Percentiles rank a stretch among this genome's conserved stretches.
Evolutionary conservation across 495 filamentous ascomycete genomes (phyloP).

Genomic region (Platismatia glauca): DNA sequence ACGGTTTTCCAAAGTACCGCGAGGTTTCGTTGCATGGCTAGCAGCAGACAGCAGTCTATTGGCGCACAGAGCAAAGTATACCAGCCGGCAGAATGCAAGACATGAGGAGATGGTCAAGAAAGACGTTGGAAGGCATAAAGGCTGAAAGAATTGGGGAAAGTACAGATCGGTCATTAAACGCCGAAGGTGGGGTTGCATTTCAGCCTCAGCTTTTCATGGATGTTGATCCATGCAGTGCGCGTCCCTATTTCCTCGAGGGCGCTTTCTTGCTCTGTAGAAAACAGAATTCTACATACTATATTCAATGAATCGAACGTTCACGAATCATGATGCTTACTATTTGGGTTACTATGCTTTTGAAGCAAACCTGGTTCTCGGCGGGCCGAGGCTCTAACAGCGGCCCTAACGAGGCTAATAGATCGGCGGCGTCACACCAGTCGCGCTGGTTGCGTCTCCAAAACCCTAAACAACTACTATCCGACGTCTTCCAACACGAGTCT

Average conservation of each 20-base stretch:
- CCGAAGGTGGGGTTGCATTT: background rate
- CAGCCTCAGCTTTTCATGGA: background rate
- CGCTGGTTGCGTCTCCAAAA: background rate
- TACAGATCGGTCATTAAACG: background rate
- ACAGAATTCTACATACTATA: background rate
- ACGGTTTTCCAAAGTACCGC: background rate
- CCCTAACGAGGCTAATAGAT: background rate
- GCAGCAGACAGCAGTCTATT: background rate
- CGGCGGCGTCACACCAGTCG: background rate
- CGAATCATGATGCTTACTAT: background rate
- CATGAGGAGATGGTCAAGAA: background rate
- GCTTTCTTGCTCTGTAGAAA: background rate
- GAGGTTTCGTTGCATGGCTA: background rate
- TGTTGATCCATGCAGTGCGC: background rate
- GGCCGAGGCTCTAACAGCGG: background rate
- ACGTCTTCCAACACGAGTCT: background rate
- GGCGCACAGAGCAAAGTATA: background rate
- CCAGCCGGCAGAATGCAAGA: background rate
- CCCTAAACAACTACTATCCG: background rate
- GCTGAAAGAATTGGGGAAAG: background rate
- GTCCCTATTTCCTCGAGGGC: background rate
- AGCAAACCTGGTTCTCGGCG: background rate
- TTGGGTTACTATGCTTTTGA: background rate
- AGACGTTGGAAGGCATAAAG: background rate
- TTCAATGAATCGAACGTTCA: background rate